These are phyloP conservation scores for Trifolium repens DNA, from an alignment of 306 rosid species.

Conservation along the genomic window DNA sequence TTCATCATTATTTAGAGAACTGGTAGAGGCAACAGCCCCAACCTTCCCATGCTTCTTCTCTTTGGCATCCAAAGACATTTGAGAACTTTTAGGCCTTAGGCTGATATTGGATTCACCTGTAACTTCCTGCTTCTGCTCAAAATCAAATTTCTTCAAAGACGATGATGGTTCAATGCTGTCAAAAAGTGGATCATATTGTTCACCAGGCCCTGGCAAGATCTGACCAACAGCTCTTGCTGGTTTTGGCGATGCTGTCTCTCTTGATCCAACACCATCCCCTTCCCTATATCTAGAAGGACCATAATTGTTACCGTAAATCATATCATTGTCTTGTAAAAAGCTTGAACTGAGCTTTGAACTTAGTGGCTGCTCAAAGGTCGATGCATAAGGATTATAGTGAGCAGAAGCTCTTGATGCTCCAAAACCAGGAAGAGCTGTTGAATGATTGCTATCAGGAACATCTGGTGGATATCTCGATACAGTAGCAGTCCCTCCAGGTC, in stretches of 20 bases:
- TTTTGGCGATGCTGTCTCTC: conserved; percentile 62
- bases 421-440: conserved; percentile 51
- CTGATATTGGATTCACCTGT: conserved; percentile 60
- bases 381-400: conserved; percentile 82
- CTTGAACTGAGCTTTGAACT: conserved; percentile 68
- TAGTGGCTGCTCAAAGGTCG: conserved; percentile 87
- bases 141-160: conserved; percentile 52
- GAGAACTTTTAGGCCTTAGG: conserved; percentile 58
- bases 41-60: conserved; percentile 64
- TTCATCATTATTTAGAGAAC: conserved; percentile 78
- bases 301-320: conserved; percentile 46
- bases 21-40: conserved; percentile 73
- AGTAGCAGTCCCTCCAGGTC: conserved; percentile 58
- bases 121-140: conserved; percentile 60
- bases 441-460: conserved; percentile 55
- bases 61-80: conserved; percentile 59
- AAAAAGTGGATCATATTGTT: conserved; percentile 91
- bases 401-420: conserved; percentile 68
- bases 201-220: conserved; percentile 58
- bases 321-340: conserved; percentile 57
- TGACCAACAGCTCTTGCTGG: conserved; percentile 59
- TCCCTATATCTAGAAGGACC: conserved; percentile 54
- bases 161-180: conserved; percentile 86
- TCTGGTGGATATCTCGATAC: conserved; percentile 61
- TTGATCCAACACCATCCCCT: conserved; percentile 59